Conservation (phyloP, 768 basidiomycete genomes). For the Albatrellus ellisii region DNA sequence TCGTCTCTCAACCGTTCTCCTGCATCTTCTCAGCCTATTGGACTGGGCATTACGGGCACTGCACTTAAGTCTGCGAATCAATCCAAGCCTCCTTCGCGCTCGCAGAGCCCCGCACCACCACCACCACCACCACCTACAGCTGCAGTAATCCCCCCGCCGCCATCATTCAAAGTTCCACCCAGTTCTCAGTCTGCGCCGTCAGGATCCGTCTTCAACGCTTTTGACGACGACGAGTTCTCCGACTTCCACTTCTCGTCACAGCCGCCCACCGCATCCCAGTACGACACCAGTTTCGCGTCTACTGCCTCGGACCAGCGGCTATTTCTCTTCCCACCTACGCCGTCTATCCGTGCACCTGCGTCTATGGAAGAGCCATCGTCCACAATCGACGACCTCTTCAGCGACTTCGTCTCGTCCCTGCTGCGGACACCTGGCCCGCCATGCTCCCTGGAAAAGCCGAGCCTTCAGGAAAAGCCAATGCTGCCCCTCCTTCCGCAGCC, state of each 20-base stretch:
- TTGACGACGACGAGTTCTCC: slow-evolving; percentile 32
- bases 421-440: slow-evolving; percentile 18
- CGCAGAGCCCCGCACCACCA: background rate
- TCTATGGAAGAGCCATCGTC: slow-evolving; percentile 7
- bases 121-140: background rate
- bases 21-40: background rate
- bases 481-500: background rate
- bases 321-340: slow-evolving; percentile 6
- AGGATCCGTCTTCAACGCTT: background rate
- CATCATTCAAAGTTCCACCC: background rate
- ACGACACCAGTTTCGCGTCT: background rate
- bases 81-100: background rate
- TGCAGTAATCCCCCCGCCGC: background rate
- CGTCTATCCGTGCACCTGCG: background rate
- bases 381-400: slow-evolving; percentile 32
- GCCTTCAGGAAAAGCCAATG: no score
- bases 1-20: background rate
- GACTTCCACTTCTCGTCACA: slow-evolving; percentile 29
- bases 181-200: background rate
- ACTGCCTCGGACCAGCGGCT: slow-evolving; percentile 7
- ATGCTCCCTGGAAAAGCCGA: slow-evolving; percentile 15
- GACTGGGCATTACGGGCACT: no score
- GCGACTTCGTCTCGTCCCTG: slow-evolving; percentile 31
- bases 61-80: no score
- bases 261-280: slow-evolving; percentile 1